Conservation (phyloP, 148 eudicot species). For the Cornus florida region DNA sequence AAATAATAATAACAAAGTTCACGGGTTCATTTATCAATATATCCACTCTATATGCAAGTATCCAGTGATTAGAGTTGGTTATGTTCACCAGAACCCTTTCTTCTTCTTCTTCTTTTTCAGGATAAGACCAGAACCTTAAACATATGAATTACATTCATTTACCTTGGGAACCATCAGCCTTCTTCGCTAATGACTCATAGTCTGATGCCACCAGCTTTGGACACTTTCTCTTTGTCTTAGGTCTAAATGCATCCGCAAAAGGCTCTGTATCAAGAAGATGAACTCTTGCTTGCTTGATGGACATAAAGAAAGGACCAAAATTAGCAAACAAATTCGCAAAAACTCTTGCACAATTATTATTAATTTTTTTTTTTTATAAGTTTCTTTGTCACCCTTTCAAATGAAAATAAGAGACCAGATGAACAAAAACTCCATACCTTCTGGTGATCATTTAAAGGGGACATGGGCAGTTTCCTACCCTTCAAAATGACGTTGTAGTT, state of each 20-base stretch:
- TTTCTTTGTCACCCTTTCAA: not conserved
- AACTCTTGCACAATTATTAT: too few relatives aligned
- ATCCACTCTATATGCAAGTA: not conserved
- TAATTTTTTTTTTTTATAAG: too few relatives aligned
- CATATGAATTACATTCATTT: not conserved
- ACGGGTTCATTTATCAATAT: not conserved
- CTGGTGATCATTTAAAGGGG: constrained; percentile 75
- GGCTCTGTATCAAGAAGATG: constrained; percentile 88
- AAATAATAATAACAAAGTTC: not conserved
- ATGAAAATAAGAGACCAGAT: too few relatives aligned
- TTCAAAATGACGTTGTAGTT: constrained; percentile 73
- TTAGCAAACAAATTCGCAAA: not conserved
- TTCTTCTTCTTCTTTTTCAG: too few relatives aligned
- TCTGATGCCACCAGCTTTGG: constrained; percentile 67
- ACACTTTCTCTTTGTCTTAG: constrained; percentile 73
- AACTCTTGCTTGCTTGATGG: constrained; percentile 66
- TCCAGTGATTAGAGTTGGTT: too few relatives aligned
- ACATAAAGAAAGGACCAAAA: constrained; percentile 13
- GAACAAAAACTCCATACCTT: constrained; percentile 44
- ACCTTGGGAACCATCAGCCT: constrained; percentile 84
- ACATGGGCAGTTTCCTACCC: constrained; percentile 83
- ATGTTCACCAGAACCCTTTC: not conserved
- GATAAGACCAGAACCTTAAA: not conserved
- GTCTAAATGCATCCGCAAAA: constrained; percentile 81
- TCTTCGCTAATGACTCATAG: constrained; percentile 66